phyloP scores from a whole-genome alignment of 225 moss, liverwort and hornwort species.

The Bryum argenteum region DNA sequence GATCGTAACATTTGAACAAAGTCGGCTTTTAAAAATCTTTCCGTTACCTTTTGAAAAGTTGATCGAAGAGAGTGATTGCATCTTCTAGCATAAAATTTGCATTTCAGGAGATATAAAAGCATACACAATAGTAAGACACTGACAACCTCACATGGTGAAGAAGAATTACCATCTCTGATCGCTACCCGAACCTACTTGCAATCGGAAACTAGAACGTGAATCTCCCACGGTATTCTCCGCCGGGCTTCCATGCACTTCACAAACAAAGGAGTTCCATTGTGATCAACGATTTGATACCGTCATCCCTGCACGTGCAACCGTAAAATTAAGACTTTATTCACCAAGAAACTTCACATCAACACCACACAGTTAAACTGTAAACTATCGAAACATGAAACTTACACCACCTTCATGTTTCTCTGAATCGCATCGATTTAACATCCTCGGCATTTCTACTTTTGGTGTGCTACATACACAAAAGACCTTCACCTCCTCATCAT shows the following conservation, averaged over 20 bases:
- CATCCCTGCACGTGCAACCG: conserved; percentile 17
- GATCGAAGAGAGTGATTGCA: background rate
- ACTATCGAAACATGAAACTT: background rate
- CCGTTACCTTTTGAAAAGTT: background rate
- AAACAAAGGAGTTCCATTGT: conserved; percentile 4
- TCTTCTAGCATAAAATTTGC: background rate
- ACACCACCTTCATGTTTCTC: background rate
- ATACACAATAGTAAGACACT: background rate
- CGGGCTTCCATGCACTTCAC: background rate
- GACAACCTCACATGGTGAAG: background rate
- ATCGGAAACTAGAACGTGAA: conserved; percentile 1
- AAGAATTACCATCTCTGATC: conserved; percentile 29
- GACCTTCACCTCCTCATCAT: background rate
- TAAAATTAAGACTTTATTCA: background rate
- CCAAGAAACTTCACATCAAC: background rate
- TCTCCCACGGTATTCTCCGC: conserved; percentile 10
- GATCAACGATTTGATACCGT: conserved; percentile 9
- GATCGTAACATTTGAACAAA: conserved; percentile 10
- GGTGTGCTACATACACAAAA: background rate
- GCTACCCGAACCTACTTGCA: conserved; percentile 7
- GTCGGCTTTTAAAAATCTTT: background rate
- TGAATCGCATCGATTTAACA: background rate
- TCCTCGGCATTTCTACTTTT: background rate
- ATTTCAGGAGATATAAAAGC: background rate
- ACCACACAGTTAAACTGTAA: background rate